These are phyloP conservation scores for Fraxinus excelsior DNA, from an alignment of 257 asterid species.

Conservation along the genomic window DNA sequence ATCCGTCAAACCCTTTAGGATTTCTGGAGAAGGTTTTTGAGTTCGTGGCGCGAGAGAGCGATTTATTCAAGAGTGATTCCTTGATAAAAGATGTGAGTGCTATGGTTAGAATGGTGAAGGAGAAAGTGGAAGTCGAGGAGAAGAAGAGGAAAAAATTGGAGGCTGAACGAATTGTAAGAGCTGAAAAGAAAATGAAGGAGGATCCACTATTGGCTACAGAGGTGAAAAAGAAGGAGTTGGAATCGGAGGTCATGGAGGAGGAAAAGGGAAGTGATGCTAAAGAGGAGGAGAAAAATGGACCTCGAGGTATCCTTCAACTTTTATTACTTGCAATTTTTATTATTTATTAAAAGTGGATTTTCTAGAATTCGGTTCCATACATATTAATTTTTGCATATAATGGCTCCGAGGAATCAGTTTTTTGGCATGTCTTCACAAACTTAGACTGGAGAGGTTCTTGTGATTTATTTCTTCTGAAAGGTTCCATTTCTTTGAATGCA, in stretches of 20 bases:
- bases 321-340: background rate
- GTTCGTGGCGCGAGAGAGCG: conserved; percentile 71
- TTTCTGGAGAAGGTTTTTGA: conserved; percentile 62
- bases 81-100: conserved; percentile 65
- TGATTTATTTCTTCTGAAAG: background rate
- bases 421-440: background rate
- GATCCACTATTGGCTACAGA: conserved; percentile 3
- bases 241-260: conserved; percentile 11
- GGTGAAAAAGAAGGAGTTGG: conserved; percentile 12
- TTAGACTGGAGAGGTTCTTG: background rate
- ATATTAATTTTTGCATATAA: too few species aligned
- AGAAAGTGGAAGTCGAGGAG: conserved; percentile 39
- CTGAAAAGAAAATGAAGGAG: conserved; percentile 22
- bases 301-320: conserved; percentile 40
- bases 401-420: background rate
- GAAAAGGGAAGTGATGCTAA: conserved; percentile 18
- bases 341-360: background rate
- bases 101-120: conserved; percentile 66
- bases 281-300: conserved; percentile 42
- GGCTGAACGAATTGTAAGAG: conserved; percentile 13
- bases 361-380: too few species aligned
- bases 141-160: conserved; percentile 36
- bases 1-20: conserved; percentile 70
- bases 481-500: background rate
- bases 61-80: conserved; percentile 72